Conservation (phyloP, 169 alveolate genomes). For the Eimeria acervulina region DNA sequence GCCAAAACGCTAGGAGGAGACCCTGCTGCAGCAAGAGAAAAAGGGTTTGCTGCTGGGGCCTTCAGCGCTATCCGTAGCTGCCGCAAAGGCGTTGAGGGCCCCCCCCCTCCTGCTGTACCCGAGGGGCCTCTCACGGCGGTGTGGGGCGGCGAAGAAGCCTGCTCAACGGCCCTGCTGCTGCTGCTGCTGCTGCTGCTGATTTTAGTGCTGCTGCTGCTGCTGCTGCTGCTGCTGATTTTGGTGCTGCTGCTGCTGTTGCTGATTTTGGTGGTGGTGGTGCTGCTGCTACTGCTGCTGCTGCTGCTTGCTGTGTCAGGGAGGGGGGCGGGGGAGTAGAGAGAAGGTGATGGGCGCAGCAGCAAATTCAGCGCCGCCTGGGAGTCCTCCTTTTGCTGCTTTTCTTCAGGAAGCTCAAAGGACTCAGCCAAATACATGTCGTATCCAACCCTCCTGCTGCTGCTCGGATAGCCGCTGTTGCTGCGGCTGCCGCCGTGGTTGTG, state of each 20-base stretch:
- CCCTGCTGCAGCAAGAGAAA: neutral
- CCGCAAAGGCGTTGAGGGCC: neutral
- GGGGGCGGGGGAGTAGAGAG: neutral
- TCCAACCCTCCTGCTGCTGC: neutral
- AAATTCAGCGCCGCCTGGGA: conserved; percentile 18
- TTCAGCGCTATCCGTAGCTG: neutral
- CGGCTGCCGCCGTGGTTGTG: no score
- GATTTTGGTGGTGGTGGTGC: no score
- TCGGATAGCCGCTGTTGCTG: conserved; percentile 3
- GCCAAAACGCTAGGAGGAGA: neutral
- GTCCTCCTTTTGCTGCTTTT: neutral
- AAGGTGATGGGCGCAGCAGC: conserved; percentile 32
- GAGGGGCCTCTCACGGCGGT: no score
- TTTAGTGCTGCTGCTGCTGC: no score
- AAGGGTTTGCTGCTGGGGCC: neutral
- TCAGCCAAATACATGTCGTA: neutral
- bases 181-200: no score
- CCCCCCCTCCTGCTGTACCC: neutral
- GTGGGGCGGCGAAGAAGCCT: no score
- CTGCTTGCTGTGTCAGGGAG: no score
- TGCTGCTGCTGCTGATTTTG: no score
- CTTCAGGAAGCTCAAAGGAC: neutral
- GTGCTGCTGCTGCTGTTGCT: no score
- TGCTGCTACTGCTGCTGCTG: no score
- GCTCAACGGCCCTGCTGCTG: neutral